These are phyloP conservation scores for Thraustotheca clavata DNA, from an alignment of 352 stramenopile species.

Conservation along the genomic window DNA sequence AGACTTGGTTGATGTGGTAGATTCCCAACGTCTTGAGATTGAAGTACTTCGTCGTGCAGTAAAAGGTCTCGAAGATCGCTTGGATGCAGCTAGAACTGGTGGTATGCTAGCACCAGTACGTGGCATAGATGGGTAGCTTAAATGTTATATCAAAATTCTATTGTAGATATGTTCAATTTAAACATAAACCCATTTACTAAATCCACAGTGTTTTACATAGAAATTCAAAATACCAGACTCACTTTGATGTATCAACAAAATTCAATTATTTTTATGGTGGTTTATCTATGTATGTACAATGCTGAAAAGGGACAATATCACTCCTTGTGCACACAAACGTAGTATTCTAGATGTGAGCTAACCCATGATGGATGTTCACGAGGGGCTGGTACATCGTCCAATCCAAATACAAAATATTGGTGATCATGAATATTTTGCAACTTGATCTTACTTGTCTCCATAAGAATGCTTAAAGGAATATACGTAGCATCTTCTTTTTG, in stretches of 20 bases:
- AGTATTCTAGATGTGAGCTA: background rate
- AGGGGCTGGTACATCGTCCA: background rate
- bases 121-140: slow-evolving; percentile 32
- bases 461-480: background rate
- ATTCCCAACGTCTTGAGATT: slow-evolving; percentile 52
- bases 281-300: too few relatives aligned
- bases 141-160: background rate
- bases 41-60: slow-evolving; percentile 69
- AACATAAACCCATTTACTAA: too few relatives aligned
- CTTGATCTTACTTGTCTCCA: background rate
- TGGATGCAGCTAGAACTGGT: slow-evolving; percentile 23
- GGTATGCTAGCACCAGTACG: slow-evolving; percentile 37
- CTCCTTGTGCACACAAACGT: background rate
- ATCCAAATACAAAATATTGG: background rate
- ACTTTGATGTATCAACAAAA: too few relatives aligned
- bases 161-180: slow-evolving; percentile 1
- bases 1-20: slow-evolving; percentile 48
- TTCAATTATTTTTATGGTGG: too few relatives aligned
- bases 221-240: too few relatives aligned
- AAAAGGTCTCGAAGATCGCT: slow-evolving; percentile 62
- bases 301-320: too few relatives aligned
- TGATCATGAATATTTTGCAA: background rate
- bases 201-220: too few relatives aligned
- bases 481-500: background rate
- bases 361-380: background rate